Evolutionary conservation across 176 grass and related monocot species (phyloP).

Genomic region (Oryza meridionalis): DNA sequence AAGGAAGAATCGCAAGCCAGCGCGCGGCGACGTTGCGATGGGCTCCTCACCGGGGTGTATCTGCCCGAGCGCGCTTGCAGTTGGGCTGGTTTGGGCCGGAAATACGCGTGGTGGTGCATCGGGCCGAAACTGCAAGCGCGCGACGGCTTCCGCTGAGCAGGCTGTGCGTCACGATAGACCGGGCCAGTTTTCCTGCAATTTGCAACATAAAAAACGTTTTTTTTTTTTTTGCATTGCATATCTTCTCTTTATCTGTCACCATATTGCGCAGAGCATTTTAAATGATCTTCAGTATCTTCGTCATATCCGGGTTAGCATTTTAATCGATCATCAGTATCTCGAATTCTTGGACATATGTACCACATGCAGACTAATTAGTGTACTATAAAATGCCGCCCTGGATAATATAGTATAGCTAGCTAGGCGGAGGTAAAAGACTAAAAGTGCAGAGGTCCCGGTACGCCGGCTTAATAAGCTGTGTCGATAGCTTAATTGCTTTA

Average conservation of each 20-base stretch:
- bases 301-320: too few species aligned
- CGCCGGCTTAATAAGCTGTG: neutral
- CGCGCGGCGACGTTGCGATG: neutral
- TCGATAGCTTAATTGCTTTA: too few species aligned
- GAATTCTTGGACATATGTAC: too few species aligned
- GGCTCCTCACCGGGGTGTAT: too few species aligned
- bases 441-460: conserved; percentile 13
- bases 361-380: neutral
- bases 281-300: too few species aligned
- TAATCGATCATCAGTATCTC: too few species aligned
- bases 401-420: neutral
- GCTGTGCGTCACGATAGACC: neutral
- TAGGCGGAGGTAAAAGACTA: neutral
- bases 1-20: neutral
- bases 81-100: neutral
- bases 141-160: neutral
- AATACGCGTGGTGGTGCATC: neutral
- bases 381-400: conserved; percentile 38
- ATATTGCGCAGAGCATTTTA: too few species aligned
- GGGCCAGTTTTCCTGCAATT: neutral
- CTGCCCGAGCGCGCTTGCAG: too few species aligned
- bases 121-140: neutral
- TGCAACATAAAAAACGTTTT: too few species aligned
- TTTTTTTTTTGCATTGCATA: too few species aligned
- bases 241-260: too few species aligned